Evolutionary conservation across 2,329 filamentous ascomycete species (phyloP).

Genomic region (Juglanconis oblonga): DNA sequence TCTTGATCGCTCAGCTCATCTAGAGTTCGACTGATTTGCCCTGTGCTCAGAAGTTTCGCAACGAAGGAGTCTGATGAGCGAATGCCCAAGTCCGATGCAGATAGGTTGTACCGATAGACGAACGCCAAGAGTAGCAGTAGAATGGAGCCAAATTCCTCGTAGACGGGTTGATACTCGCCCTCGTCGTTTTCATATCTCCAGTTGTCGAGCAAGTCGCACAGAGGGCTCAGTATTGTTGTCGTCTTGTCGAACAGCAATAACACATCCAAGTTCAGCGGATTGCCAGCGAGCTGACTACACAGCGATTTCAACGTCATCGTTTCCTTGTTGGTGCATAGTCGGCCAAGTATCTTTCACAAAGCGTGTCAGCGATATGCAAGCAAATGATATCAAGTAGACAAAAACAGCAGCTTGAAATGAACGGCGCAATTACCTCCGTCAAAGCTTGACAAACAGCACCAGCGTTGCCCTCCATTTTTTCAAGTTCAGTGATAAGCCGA

Average conservation of each 20-base stretch:
- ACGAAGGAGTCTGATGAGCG: constrained; percentile 63
- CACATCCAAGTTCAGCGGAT: constrained; percentile 69
- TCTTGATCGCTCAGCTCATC: constrained; percentile 64
- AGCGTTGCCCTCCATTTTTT: constrained; percentile 88
- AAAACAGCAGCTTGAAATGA: not conserved
- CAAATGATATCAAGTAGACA: not conserved
- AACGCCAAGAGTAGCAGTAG: constrained; percentile 71
- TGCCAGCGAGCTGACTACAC: constrained; percentile 70
- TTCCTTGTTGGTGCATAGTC: constrained; percentile 69
- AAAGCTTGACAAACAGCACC: constrained; percentile 79
- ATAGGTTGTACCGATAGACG: constrained; percentile 71
- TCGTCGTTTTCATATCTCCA: constrained; percentile 84
- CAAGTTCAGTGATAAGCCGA: constrained; percentile 74
- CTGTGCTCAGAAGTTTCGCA: constrained; percentile 60
- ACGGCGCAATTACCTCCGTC: constrained; percentile 54
- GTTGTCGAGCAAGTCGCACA: constrained; percentile 72
- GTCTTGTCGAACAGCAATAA: constrained; percentile 73
- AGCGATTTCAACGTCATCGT: constrained; percentile 77
- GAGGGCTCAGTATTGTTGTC: constrained; percentile 64
- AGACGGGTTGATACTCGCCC: constrained; percentile 79
- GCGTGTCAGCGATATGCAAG: not conserved
- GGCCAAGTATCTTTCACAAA: constrained; percentile 56
- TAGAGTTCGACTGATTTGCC: constrained; percentile 53
- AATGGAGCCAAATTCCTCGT: constrained; percentile 80
- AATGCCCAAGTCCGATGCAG: constrained; percentile 61